Evolutionary conservation across 768 basidiomycete genomes (phyloP).

Genomic region (Arthromyces matolae): DNA sequence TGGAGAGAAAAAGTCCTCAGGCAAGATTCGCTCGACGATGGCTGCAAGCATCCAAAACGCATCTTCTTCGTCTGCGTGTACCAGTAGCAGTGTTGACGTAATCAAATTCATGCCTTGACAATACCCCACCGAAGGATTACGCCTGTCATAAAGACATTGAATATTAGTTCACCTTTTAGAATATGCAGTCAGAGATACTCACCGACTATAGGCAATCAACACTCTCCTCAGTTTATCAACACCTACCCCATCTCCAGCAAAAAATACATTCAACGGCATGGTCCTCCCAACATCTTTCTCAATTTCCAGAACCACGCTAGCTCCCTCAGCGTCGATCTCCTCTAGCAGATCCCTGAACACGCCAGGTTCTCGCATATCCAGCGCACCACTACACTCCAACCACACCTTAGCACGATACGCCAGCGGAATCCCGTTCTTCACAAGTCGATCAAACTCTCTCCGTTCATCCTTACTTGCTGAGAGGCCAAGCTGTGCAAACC

Average conservation of each 20-base stretch:
- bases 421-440: slow-evolving; percentile 86
- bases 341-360: slow-evolving; percentile 81
- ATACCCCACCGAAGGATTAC: slow-evolving; percentile 90
- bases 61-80: slow-evolving; percentile 93
- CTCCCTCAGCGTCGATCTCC: slow-evolving; percentile 29
- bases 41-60: slow-evolving; percentile 94
- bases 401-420: slow-evolving; percentile 85
- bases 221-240: slow-evolving; percentile 90
- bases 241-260: slow-evolving; percentile 94
- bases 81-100: slow-evolving; percentile 89
- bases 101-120: slow-evolving; percentile 96
- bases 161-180: neutral
- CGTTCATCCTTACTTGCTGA: slow-evolving; percentile 75
- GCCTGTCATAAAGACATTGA: slow-evolving; percentile 41
- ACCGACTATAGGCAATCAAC: slow-evolving; percentile 90
- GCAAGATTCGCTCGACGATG: slow-evolving; percentile 85
- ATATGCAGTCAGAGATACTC: slow-evolving; percentile 24
- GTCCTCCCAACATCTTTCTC: slow-evolving; percentile 94
- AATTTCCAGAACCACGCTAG: slow-evolving; percentile 69
- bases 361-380: slow-evolving; percentile 91
- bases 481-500: slow-evolving; percentile 84
- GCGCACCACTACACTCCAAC: slow-evolving; percentile 90
- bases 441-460: slow-evolving; percentile 73
- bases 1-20: slow-evolving; percentile 91
- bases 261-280: slow-evolving; percentile 94